Base-by-base conservation (phyloP, 2,329 filamentous ascomycete species). In the Neofusicoccum sp. region DNA sequence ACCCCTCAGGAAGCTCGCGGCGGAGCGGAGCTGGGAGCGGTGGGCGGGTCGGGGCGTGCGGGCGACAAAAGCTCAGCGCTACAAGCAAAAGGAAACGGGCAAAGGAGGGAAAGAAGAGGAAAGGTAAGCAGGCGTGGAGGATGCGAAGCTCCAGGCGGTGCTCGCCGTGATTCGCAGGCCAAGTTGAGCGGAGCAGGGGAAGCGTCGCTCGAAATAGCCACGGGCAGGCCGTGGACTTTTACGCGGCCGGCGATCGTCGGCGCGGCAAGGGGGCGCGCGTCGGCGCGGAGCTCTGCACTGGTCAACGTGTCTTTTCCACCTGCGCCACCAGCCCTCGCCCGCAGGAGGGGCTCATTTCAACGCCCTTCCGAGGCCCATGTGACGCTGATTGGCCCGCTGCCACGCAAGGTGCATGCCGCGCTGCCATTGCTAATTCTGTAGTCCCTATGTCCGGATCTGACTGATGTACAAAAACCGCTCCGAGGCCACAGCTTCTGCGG, bases 181-280 rank as follows among this genome's bases (percentile, higher is more conserved):
- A 59, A 49, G 57, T 59, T 60, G 58, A 60, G 58, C 58, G 45
- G 58, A 60, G 58, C 58, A 60, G 47, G 47, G 58, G 47, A 53
- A 60, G 58, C 40, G 47, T 28, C 45, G 57, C 57, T 59, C 44
- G 57, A 59, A 59, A 59, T 59, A 59, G 57, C 20, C 44, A 41
- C 57, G 44, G 57, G 44, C 57, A 49, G 43, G 44, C 44, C 44
- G 44, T 38, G 44, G 44, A 59, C 57, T 59, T 59, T 60, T 60
- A 58, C 54, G 41, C 54, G 54, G 40, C 30, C 58, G 58, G 58
- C 47, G 58, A 60, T 60, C 58, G 30, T 58, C 54, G 54, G 54
- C 31, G 54, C 40, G 54, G 54, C 54, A 58, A 58, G 54, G 54
- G 40, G 49, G 49, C 14, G 51, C 51, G 51, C 51, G 51, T 56